Evolutionary conservation across 2,329 filamentous ascomycete species (phyloP).

Genomic region (Orbilia quercus): DNA sequence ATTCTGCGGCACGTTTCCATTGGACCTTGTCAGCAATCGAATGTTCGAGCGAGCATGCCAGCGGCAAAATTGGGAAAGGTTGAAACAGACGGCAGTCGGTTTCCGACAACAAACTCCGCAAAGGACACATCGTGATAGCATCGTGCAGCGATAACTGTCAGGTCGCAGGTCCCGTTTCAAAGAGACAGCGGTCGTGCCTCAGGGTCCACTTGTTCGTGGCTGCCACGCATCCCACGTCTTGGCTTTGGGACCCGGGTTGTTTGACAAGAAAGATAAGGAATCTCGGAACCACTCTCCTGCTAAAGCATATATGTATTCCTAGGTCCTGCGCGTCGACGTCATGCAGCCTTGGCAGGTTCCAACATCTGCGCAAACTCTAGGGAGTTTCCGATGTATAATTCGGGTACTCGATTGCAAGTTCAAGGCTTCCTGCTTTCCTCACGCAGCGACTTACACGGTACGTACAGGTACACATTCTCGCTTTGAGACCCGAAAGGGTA

Average conservation of each 20-base stretch:
- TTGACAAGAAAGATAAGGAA: slow-evolving; percentile 32
- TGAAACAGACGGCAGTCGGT: neutral
- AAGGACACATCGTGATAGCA: slow-evolving; percentile 1
- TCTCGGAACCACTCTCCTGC: slow-evolving; percentile 21
- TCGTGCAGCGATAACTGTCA: slow-evolving; percentile 37
- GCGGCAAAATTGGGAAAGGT: neutral
- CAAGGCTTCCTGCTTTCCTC: neutral
- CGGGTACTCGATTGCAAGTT: neutral
- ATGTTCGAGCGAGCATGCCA: no score
- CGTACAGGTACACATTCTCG: no score
- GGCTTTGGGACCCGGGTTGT: slow-evolving; percentile 18
- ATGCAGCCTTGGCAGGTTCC: slow-evolving; percentile 16
- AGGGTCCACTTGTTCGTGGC: no score
- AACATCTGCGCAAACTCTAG: slow-evolving; percentile 6
- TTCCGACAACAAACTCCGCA: neutral
- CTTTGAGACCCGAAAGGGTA: no score
- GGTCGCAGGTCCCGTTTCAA: slow-evolving; percentile 13
- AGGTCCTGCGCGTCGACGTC: slow-evolving; percentile 31
- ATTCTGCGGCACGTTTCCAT: no score
- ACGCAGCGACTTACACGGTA: neutral
- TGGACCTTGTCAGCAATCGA: no score
- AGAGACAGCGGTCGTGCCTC: slow-evolving; percentile 6
- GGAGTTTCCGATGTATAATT: neutral
- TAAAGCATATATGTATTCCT: slow-evolving; percentile 25
- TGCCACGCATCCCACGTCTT: slow-evolving; percentile 28